Evolutionary conservation across 1,284 basidiomycete species (phyloP), one percentile per base, ranked within the genome.

Genomic region (Hypsizygus ulmarius): DNA sequence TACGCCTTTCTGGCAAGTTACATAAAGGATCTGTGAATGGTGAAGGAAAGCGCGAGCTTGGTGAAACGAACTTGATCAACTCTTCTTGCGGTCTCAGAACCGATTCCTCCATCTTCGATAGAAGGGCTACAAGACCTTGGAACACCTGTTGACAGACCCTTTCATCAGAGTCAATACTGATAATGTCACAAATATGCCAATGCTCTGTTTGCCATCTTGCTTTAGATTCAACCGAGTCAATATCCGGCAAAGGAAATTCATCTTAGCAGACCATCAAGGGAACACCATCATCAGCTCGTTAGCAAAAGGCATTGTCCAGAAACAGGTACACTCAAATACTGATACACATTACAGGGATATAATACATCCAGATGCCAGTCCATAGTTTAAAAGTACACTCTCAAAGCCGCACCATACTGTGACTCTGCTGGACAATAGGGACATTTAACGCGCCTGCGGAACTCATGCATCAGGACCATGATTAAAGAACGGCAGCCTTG

Each of bases 361-460:
- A 37, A 35, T 14, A 14, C 15, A 6, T 18, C n/a, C 30, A 49
- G 37, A 47, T 27, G 36, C 45, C 32, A 14, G n/a, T 28, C 19
- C 18, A 7, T 19, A n/a, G 15, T 35, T 73, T 71, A 93, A 60
- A 93, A 90, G 66, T 86, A 73, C 42, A 93, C 82, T 50, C 80
- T 78, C 39, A 91, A 59, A 5, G 89, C 87, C 33, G 70, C 64
- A 39, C 62, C 68, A 29, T 79, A 66, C 40, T 70, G 68, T 2
- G 87, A 87, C 62, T 93, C 90, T 12, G 77, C 68, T n/a, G 91
- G 91, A 63, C 91, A 93, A 66, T 94, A 94, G 2, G 91, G 91
- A 58, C 91, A 94, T 62, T 93, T 93, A 49, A 92, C 85, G 5
- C 86, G 82, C 16, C 90, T 91, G 59, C 19, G 45, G 41, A 47